Base-by-base conservation (phyloP, 345 rosid species). In the Salix suchowensis region DNA sequence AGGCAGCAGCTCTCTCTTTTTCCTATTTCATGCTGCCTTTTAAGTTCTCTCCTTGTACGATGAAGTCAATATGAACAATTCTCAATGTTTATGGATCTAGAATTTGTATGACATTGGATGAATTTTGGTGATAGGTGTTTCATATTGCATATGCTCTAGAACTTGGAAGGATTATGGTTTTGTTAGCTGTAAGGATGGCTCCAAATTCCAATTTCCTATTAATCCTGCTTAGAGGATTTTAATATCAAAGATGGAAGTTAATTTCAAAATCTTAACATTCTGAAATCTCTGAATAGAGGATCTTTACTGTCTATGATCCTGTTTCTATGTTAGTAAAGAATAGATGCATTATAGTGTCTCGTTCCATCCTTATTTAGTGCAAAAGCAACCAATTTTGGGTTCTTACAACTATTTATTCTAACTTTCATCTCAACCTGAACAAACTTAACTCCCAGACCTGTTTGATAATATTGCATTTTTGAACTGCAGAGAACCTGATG, bases 401-500 rank as follows among this genome's bases (percentile, higher is more conserved):
- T 21, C 28, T 23, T 3, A 4, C 23, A 58, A 58, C 10, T 58
- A 23, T n/a, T 58, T 58, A 58, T 23, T n/a, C 11, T 10, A 23
- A 58, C 28, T 58, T 23, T 58, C 5, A 23, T 58, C 64, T 58
- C 23, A n/a, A 23, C 28, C 28, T 58, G 62, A 58, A n/a, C 64
- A 58, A 58, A 58, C 65, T 28, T 36, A 48, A 15, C 44, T n/a
- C 30, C n/a, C 50, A 67, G 30, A 67, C 52, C 30, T 46, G 54
- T 69, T 69, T 39, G 54, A 55, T 44, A 61, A 40, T 24, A 65
- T 3, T 73, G 65, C 5, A 72, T 19, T 69, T 72, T 32, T 67
- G 36, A 77, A 72, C 67, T 80, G 81, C 90, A 96, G 99, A 83
- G 98, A 96, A 12, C 77, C 97, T 39, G 94, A 89, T 18, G 97